phyloP scores from a whole-genome alignment of 306 rosid genomes.

The Sphenostylis stenocarpa region DNA sequence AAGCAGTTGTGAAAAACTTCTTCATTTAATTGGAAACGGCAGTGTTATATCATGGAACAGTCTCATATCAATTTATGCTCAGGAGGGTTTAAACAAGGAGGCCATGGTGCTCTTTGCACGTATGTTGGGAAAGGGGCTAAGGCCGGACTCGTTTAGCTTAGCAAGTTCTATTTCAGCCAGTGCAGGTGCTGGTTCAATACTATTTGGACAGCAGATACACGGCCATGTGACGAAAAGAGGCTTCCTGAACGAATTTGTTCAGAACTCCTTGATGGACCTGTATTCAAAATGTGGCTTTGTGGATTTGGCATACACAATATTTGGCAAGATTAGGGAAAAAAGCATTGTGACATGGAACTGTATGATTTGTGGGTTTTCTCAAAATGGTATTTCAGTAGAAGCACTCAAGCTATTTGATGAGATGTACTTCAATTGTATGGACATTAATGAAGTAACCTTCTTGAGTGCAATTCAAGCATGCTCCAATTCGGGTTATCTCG shows the following conservation, averaged over 20 bases:
- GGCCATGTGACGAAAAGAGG: constrained; percentile 70
- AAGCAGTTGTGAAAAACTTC: constrained; percentile 51
- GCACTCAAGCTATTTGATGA: constrained; percentile 75
- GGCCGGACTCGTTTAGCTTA: constrained; percentile 77
- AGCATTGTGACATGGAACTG: constrained; percentile 83
- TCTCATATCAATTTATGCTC: constrained; percentile 62
- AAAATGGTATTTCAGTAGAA: constrained; percentile 64
- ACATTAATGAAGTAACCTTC: constrained; percentile 70
- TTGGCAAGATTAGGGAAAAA: constrained; percentile 41
- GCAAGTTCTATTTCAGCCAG: constrained; percentile 80
- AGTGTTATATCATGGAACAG: constrained; percentile 66
- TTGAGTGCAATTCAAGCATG: constrained; percentile 88
- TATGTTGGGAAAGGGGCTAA: constrained; percentile 57
- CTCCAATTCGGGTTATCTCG: constrained; percentile 71
- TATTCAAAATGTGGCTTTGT: constrained; percentile 80
- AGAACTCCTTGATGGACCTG: constrained; percentile 81
- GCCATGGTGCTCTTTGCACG: constrained; percentile 56
- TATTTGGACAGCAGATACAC: constrained; percentile 75
- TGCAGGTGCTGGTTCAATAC: constrained; percentile 60
- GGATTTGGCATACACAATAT: constrained; percentile 58
- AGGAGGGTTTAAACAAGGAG: constrained; percentile 52
- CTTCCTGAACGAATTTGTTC: constrained; percentile 65
- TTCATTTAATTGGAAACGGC: constrained; percentile 44
- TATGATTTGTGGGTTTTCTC: constrained; percentile 81
- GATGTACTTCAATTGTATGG: constrained; percentile 53